phyloP scores from a whole-genome alignment of 1,284 basidiomycete species.

The Fomes fomentarius region DNA sequence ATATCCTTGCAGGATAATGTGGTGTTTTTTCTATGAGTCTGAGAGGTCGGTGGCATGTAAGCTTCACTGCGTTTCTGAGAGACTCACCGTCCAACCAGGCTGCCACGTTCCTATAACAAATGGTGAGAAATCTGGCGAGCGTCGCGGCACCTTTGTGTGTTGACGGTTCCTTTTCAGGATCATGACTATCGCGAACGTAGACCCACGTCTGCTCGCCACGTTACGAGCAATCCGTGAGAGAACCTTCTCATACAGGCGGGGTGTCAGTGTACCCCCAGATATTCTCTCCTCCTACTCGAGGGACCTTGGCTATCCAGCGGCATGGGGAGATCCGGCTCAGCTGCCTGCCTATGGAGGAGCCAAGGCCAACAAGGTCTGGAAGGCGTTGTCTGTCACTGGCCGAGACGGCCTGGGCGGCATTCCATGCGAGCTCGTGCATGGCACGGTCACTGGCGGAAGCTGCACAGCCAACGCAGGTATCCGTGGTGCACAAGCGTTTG shows the following conservation, averaged over 20 bases:
- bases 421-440: conserved; percentile 76
- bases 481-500: conserved; percentile 58
- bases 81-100: conserved; percentile 39
- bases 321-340: conserved; percentile 62
- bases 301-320: conserved; percentile 58
- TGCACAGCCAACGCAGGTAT: conserved; percentile 61
- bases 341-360: conserved; percentile 65
- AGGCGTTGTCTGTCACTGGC: conserved; percentile 50
- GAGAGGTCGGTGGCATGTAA: conserved; percentile 49
- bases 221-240: conserved; percentile 56
- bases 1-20: conserved; percentile 68
- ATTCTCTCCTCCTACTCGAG: conserved; percentile 50
- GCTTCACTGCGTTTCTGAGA: background rate
- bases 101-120: conserved; percentile 73
- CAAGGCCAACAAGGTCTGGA: conserved; percentile 55
- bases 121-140: conserved; percentile 42
- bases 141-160: too few relatives aligned
- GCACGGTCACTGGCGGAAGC: conserved; percentile 51
- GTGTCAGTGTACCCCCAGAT: conserved; percentile 40
- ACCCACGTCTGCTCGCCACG: conserved; percentile 55
- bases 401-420: conserved; percentile 63
- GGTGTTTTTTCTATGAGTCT: conserved; percentile 81
- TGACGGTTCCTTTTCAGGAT: conserved; percentile 48
- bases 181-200: conserved; percentile 65
- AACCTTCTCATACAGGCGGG: conserved; percentile 59